Conservation (phyloP, 2,329 filamentous ascomycete genomes). For the Fusarium sp. region DNA sequence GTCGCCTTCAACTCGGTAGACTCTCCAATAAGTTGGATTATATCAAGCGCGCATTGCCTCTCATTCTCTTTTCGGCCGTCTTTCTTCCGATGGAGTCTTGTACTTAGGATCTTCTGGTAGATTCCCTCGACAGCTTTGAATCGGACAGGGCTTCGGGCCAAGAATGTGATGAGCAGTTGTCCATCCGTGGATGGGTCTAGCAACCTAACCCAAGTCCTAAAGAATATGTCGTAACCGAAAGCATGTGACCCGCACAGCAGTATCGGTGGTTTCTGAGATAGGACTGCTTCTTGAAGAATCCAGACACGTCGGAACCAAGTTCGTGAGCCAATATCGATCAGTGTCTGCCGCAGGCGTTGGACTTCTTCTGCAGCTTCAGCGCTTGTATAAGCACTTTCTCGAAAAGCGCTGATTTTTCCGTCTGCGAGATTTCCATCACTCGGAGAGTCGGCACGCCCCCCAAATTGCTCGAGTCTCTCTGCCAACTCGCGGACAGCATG, state of each 20-base stretch:
- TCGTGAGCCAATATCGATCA: background rate
- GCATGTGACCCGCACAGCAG: background rate
- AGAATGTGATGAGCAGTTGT: slow-evolving; percentile 10
- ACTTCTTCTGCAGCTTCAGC: rapidly evolving
- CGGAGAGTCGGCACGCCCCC: rapidly evolving
- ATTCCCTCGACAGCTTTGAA: slow-evolving; percentile 8
- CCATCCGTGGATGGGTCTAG: slow-evolving; percentile 4
- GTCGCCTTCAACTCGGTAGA: slow-evolving; percentile 21
- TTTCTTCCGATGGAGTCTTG: rapidly evolving
- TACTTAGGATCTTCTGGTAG: background rate
- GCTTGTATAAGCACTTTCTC: background rate
- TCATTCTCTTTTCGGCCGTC: background rate
- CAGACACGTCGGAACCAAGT: slow-evolving; percentile 26
- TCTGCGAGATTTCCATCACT: rapidly evolving
- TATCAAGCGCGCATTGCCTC: slow-evolving; percentile 2
- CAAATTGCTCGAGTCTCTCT: background rate
- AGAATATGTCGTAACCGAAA: slow-evolving; percentile 11
- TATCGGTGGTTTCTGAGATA: background rate
- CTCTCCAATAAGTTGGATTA: background rate
- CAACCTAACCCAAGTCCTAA: slow-evolving; percentile 17
- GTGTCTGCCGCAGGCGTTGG: background rate
- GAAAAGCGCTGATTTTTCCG: background rate
- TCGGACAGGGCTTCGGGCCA: background rate
- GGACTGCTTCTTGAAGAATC: slow-evolving; percentile 25
- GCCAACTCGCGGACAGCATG: background rate